These are phyloP conservation scores for Orbilia oligospora DNA, from an alignment of 2,329 filamentous ascomycete genomes.

Conservation along the genomic window DNA sequence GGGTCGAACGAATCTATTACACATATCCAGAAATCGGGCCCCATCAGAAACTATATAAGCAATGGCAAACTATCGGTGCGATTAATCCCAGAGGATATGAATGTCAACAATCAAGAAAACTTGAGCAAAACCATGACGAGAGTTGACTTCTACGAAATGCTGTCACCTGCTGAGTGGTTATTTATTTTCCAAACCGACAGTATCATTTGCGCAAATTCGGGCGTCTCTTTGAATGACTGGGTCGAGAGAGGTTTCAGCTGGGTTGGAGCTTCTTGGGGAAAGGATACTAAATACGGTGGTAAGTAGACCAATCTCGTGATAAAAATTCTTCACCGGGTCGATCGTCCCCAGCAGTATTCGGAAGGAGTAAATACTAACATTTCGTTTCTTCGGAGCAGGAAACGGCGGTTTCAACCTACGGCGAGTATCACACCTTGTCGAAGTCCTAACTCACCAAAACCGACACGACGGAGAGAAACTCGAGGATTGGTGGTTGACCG, in stretches of 20 bases:
- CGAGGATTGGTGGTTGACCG: constrained; percentile 71
- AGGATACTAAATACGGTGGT: constrained; percentile 47
- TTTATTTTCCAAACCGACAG: constrained; percentile 73
- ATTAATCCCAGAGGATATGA: constrained; percentile 72
- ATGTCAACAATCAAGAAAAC: constrained; percentile 71
- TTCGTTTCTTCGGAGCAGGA: constrained; percentile 70
- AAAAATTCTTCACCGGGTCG: too few species aligned
- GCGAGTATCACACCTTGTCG: constrained; percentile 71
- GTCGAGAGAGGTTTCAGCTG: constrained; percentile 72
- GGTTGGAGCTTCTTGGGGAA: constrained; percentile 69
- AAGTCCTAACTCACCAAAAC: constrained; percentile 70
- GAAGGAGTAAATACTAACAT: background rate
- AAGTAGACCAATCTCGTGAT: background rate
- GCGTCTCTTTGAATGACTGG: constrained; percentile 70
- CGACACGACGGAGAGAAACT: constrained; percentile 71
- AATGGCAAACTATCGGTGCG: constrained; percentile 67
- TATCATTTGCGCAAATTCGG: constrained; percentile 72
- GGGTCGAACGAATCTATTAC: constrained; percentile 70
- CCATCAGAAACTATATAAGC: constrained; percentile 59
- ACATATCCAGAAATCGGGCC: constrained; percentile 65
- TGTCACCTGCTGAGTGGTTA: constrained; percentile 71
- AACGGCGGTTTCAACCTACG: constrained; percentile 73
- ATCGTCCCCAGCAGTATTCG: constrained; percentile 64
- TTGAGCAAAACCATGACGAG: constrained; percentile 72
- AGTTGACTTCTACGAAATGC: constrained; percentile 71